These are phyloP conservation scores for Podila minutissima DNA, from an alignment of 192 early-diverging fungal genomes.

Conservation along the genomic window DNA sequence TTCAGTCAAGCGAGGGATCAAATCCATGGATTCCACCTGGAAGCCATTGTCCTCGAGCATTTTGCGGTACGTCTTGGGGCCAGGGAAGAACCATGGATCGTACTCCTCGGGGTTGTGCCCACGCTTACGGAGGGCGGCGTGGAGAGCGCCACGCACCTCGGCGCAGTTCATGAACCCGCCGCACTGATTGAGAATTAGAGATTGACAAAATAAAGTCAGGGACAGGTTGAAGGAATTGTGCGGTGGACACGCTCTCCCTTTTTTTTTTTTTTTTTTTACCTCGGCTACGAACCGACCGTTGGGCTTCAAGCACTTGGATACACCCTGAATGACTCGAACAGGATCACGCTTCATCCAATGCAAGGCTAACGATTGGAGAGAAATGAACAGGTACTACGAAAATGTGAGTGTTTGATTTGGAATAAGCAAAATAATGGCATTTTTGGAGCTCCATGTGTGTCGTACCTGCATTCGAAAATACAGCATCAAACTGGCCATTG, in stretches of 20 bases:
- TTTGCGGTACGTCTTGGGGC: conserved; percentile 53
- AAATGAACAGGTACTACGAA: neutral
- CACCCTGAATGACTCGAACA: conserved; percentile 64
- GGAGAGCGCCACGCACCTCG: conserved; percentile 17
- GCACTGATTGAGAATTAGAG: neutral
- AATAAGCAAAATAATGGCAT: neutral
- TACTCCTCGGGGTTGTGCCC: conserved; percentile 48
- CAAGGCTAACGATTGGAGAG: conserved; percentile 55
- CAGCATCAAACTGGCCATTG: conserved; percentile 67
- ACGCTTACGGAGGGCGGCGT: conserved; percentile 54
- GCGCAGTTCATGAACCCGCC: conserved; percentile 32
- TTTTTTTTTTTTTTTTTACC: conserved; percentile 39
- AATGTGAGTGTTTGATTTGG: neutral
- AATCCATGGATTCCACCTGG: conserved; percentile 50
- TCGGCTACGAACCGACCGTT: conserved; percentile 71
- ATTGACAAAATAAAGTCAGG: neutral
- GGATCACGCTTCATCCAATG: conserved; percentile 79
- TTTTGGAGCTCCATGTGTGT: neutral
- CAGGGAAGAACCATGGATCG: conserved; percentile 57
- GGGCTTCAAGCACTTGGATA: conserved; percentile 59
- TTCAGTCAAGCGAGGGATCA: conserved; percentile 63
- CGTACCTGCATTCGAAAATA: conserved; percentile 75
- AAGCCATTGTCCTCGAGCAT: conserved; percentile 65
- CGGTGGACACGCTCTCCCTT: conserved; percentile 3
- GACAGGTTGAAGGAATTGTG: no score